A percentile compares a stretch with the other conserved stretches of the same genome.
phyloP scores from a whole-genome alignment of 2,329 filamentous ascomycete genomes.

The Podosphaera xanthii region DNA sequence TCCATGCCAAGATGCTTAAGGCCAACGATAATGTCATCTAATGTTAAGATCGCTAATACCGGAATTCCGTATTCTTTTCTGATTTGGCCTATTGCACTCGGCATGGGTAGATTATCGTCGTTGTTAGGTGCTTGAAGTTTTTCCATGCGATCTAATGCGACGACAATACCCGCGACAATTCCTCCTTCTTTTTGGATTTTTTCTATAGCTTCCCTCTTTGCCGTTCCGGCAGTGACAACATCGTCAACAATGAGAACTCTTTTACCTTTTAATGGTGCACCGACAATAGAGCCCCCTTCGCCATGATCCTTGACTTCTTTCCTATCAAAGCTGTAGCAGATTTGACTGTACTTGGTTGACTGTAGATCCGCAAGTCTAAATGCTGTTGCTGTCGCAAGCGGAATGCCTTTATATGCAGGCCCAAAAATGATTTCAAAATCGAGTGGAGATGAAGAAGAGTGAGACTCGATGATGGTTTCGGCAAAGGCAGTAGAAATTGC shows the following conservation, averaged over 20 bases:
- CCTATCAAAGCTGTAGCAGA: conserved; percentile 79
- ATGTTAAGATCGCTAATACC: conserved; percentile 59
- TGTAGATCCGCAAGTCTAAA: conserved; percentile 54
- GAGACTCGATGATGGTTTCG: conserved; percentile 29
- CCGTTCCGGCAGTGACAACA: conserved; percentile 87
- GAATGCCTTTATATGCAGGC: conserved; percentile 87
- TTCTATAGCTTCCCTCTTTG: conserved; percentile 74
- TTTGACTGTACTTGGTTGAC: conserved; percentile 36
- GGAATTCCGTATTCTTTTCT: conserved; percentile 65
- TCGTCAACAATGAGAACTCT: conserved; percentile 82
- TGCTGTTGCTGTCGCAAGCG: conserved; percentile 56
- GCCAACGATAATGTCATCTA: conserved; percentile 61
- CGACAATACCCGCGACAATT: conserved; percentile 62
- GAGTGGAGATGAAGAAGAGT: conserved; percentile 19
- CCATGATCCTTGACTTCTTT: conserved; percentile 95
- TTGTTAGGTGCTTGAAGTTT: conserved; percentile 42
- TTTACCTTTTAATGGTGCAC: conserved; percentile 65
- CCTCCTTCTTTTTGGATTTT: conserved; percentile 78
- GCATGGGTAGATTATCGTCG: conserved; percentile 31
- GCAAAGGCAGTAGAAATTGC: conserved; percentile 70
- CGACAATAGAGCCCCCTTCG: conserved; percentile 83
- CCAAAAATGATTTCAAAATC: conserved; percentile 74
- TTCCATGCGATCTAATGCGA: conserved; percentile 74
- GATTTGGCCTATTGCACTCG: conserved; percentile 70
- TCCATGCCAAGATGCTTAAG: conserved; percentile 37